Evolutionary conservation across 257 asterid genomes (phyloP), one percentile per base, ranked within the genome.

Genomic region (Nicotiana benthamiana): DNA sequence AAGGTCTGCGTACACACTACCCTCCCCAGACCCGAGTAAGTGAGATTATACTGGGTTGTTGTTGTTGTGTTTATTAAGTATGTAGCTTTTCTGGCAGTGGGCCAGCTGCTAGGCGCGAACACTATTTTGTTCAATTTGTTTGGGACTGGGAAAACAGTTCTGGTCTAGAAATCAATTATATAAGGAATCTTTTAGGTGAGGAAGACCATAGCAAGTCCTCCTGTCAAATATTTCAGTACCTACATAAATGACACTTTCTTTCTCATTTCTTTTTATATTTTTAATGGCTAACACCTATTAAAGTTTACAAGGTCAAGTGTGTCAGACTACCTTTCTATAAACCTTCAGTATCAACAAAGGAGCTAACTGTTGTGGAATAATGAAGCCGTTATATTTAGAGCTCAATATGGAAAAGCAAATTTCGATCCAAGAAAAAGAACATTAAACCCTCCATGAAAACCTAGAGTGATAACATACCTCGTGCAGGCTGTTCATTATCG

Each of bases 401-500:
- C 60, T 43, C 78, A 46, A 46, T 6, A 72, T 72, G 36, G 13
- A 72, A 43, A 72, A 46, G 24, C 3, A 22, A 46, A 51, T 72
- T 24, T 46, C 8, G 60, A 48, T 72, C 32, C 54, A 72, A 72
- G 59, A 72, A 30, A 72, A 24, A 46, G 40, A 46, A 24, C 59
- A 72, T 36, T 46, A 72, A 72, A 7, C 22, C 8, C 78, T 46
- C 78, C 60, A 46, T 18, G 15, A 43, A 46, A 17, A 74, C 79
- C 16, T 48, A 74, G 24, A 48, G 24, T 48, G 24, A 22, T 70
- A 51, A 15, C 46, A 27, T 85, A 93, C 99, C 98, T 91, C 63
- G 57, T 75, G 93, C 80, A 95, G 86, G 80, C 87, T 83, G 64
- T 72, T 65, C 91, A 93, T 65, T 13, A 93, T 61, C 26, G 82